Conservation (phyloP, 371 early-diverging fungal species). For the Conidiobolus incongruus region DNA sequence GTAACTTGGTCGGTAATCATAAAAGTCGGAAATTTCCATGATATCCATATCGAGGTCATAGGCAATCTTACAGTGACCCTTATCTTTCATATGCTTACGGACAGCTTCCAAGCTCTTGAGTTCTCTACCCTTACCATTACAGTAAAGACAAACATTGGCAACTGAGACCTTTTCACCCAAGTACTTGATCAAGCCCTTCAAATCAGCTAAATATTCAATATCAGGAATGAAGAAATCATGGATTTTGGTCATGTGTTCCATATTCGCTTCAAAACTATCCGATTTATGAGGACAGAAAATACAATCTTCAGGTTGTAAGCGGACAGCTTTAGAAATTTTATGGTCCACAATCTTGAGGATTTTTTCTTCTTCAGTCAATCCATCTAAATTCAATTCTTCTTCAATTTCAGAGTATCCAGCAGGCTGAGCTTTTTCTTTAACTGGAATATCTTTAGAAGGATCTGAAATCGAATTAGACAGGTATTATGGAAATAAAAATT, state of each 20-base stretch:
- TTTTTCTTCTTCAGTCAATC: constrained; percentile 12
- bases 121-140: constrained; percentile 75
- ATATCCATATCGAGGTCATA: constrained; percentile 80
- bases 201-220: constrained; percentile 71
- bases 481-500: too few species aligned
- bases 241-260: constrained; percentile 71
- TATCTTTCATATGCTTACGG: constrained; percentile 84
- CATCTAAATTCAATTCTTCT: constrained; percentile 2
- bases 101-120: constrained; percentile 76
- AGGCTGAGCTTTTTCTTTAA: constrained; percentile 14
- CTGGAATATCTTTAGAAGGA: constrained; percentile 1
- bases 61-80: constrained; percentile 84
- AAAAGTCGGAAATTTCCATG: constrained; percentile 76
- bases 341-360: constrained; percentile 19
- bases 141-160: constrained; percentile 82
- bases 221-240: constrained; percentile 95
- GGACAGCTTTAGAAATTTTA: constrained; percentile 37
- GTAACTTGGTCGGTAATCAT: constrained; percentile 64
- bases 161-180: constrained; percentile 84
- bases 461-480: too few species aligned
- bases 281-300: constrained; percentile 53
- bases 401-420: constrained; percentile 15
- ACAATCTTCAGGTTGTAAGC: constrained; percentile 46
- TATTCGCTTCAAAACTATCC: constrained; percentile 46
- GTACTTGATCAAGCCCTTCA: constrained; percentile 69